phyloP scores from a whole-genome alignment of 345 rosid species.

The Eutrema heterophyllum region DNA sequence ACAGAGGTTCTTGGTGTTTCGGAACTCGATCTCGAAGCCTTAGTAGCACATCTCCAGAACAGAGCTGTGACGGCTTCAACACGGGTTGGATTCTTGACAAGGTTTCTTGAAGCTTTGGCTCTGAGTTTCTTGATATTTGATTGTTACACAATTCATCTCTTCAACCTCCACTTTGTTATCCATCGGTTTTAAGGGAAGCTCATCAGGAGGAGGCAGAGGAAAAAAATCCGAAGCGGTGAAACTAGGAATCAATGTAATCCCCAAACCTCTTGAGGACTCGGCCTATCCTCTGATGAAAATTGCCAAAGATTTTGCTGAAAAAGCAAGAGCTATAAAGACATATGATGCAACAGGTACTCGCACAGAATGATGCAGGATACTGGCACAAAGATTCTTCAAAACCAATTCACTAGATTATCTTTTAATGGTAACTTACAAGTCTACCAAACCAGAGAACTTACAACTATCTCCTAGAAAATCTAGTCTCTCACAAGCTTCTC shows the following conservation, averaged over 20 bases:
- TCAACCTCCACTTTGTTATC: conserved; percentile 3
- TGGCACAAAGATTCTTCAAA: too few species aligned
- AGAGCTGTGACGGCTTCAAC: conserved; percentile 33
- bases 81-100: conserved; percentile 32
- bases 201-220: conserved; percentile 14
- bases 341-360: too few species aligned
- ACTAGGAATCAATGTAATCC: conserved; percentile 19
- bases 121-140: conserved; percentile 33
- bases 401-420: too few species aligned
- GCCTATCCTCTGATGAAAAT: conserved; percentile 43
- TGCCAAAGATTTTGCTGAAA: conserved; percentile 31
- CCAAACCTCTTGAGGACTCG: conserved; percentile 13
- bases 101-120: conserved; percentile 27
- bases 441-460: too few species aligned
- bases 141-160: conserved; percentile 13
- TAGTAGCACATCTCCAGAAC: conserved; percentile 30
- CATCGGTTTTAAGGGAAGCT: conserved; percentile 8
- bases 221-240: conserved; percentile 35
- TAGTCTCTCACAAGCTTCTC: too few species aligned
- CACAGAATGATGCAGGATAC: too few species aligned
- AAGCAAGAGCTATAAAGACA: too few species aligned
- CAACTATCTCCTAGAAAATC: too few species aligned
- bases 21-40: conserved; percentile 14
- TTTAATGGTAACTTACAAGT: too few species aligned
- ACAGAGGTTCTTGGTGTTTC: conserved; percentile 11